Evolutionary conservation across 345 rosid genomes (phyloP), one percentile per base, ranked within the genome.

Genomic region (Durio zibethinus): DNA sequence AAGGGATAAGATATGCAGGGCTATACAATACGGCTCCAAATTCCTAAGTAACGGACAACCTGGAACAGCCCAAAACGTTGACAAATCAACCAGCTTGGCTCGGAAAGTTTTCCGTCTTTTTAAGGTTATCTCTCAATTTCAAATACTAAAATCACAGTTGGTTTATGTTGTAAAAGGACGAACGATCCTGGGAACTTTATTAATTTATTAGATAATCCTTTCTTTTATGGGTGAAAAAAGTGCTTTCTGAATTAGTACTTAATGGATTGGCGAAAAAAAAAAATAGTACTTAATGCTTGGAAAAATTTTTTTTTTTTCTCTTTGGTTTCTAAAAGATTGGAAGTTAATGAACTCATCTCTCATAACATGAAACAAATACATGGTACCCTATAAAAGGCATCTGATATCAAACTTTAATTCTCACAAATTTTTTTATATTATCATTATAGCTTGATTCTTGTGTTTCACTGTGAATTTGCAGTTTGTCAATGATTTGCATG

Each of bases 1-100:
- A 75, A 89, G 99, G 84, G 99, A 97, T 85, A 97, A 97, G 98
- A 91, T 97, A 69, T 97, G 98, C 80, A 89, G 99, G 87, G 98
- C 98, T 65, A 97, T 97, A 82, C 99, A 94, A 50, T 94, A 90
- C 78, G 99, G 99, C 80, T 94, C 98, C 1, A 94, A 90, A 79
- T 97, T 94, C 81, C 31, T 97, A 82, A 97, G 99, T 56, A 57
- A 86, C 70, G 99, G 99, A n/a, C 80, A 91, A 74, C 90, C 99
- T 80, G 97, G 99, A 80, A 90, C 96, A 0, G 98, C 99, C 75
- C 98, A 92, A 86, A 91, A 80, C 79, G 98, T 97, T 18, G 97
- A 97, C 86, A 94, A 90, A 80, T 86, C 92, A 43, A 97, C 99
- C 77, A 97, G 96, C 85, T 85, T 97, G 90, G 99, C 99, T 7